Evolutionary conservation across 2,329 filamentous ascomycete species (phyloP).

Genomic region (Chaetomium sp.): DNA sequence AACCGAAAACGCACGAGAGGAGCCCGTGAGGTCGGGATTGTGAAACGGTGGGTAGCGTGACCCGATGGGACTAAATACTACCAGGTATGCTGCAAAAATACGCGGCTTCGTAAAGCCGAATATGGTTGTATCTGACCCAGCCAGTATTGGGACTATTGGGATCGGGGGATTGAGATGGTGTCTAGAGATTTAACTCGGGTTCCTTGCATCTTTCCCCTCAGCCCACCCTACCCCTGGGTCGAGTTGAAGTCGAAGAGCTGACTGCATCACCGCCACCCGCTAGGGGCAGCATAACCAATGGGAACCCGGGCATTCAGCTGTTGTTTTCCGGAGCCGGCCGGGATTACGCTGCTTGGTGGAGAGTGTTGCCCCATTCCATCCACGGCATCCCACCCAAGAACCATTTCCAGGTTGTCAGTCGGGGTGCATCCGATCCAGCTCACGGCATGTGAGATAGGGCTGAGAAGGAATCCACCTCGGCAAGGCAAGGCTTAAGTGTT

Average conservation of each 20-base stretch:
- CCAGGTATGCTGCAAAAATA: not conserved
- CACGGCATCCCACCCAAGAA: slow-evolving; percentile 4
- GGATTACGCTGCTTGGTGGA: not conserved
- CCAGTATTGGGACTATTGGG: not conserved
- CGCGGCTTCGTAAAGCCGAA: not conserved
- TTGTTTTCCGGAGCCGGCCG: not conserved
- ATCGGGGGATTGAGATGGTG: not conserved
- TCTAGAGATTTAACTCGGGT: not conserved
- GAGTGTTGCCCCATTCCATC: slow-evolving; percentile 3
- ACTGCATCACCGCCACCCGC: slow-evolving; percentile 13
- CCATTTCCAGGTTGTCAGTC: slow-evolving; percentile 9
- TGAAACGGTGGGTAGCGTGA: slow-evolving; percentile 14
- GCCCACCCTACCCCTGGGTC: slow-evolving; percentile 12
- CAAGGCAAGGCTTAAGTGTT: slow-evolving; percentile 7
- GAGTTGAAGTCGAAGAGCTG: slow-evolving; percentile 12
- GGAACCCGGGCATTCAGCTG: slow-evolving; percentile 2
- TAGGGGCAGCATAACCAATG: slow-evolving; percentile 22
- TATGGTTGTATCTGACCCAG: not conserved
- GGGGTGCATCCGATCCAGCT: slow-evolving; percentile 4
- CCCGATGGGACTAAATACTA: not conserved
- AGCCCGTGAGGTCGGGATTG: not conserved
- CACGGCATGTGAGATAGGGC: slow-evolving; percentile 19
- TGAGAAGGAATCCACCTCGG: slow-evolving; percentile 17
- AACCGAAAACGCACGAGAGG: not conserved
- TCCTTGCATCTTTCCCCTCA: not conserved